Evolutionary conservation across 495 filamentous ascomycete genomes (phyloP), one percentile per base, ranked within the genome.

Genomic region (Tuber magnatum): DNA sequence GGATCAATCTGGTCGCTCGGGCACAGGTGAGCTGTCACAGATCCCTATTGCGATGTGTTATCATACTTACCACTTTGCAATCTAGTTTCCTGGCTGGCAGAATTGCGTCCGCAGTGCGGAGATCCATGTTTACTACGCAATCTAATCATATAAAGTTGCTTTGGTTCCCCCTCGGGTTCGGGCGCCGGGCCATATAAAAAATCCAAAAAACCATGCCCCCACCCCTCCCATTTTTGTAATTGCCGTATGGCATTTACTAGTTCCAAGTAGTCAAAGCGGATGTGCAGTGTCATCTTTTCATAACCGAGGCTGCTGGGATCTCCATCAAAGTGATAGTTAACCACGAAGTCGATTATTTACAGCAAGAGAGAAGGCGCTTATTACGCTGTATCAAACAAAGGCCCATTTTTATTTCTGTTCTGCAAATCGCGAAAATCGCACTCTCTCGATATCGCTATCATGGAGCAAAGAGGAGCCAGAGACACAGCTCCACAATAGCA

Each of bases 11-110:
- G 74, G 43, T 40, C n/a, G 77, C 72, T 7, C 41, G 71, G 48
- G 77, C 77, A 42, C 24, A 41, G 76, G 77, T 79, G 18, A 32
- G 70, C 22, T 22, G 28, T 16, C 28, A 61, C n/a, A 32, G n/a
- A 32, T 39, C 44, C 38, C 42, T 3, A 20, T 0, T 7, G 9
- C 1, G 40, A 43, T 24, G 24, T 38, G 22, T 5, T 35, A 40
- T 40, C 39, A 40, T 40, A 68, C 22, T 44, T 22, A 43, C 39
- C 4, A 5, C 8, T 22, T 22, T 18, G 24, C 39, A 8, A 20
- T 44, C 32, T 42, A 79, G 77, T 79, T 72, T 42, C 72, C 72
- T 22, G 76, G 77, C 22, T 79, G 77, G 77, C 22, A 3, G 22
- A 79, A 79, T 28, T 24, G 51, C 18, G 70, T 79, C 18, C 12